Conservation (phyloP, 306 rosid species). For the Aeschynomene evenia region DNA sequence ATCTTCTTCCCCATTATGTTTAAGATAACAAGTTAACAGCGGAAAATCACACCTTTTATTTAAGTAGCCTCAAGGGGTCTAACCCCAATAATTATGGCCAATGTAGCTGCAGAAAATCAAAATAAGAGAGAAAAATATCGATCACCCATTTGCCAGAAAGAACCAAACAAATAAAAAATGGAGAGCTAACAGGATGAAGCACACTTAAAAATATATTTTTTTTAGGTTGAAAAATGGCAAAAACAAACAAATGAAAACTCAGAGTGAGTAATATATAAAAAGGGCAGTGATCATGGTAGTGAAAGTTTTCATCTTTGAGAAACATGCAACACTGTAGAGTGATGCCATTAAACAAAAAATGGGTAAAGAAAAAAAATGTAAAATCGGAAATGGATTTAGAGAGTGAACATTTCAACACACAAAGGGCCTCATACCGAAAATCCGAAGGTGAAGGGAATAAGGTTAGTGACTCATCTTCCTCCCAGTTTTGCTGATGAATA, state of each 20-base stretch:
- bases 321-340: background rate
- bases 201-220: background rate
- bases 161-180: background rate
- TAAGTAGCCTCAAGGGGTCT: background rate
- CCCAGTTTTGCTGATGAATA: too few species aligned
- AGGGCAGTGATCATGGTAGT: too few species aligned
- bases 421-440: too few species aligned
- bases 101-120: background rate
- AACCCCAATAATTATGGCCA: background rate
- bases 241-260: too few species aligned
- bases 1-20: conserved; percentile 39
- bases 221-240: background rate
- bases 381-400: too few species aligned
- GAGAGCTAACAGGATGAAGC: background rate
- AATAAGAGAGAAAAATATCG: background rate
- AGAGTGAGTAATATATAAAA: background rate
- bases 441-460: too few species aligned
- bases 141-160: background rate
- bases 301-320: background rate
- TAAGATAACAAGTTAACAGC: background rate
- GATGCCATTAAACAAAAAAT: background rate
- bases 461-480: too few species aligned
- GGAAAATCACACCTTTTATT: background rate
- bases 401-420: too few species aligned
- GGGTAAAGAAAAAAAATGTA: background rate